These are phyloP conservation scores for Torulaspora gathmanii DNA, from an alignment of 805 yeast species.

Conservation along the genomic window DNA sequence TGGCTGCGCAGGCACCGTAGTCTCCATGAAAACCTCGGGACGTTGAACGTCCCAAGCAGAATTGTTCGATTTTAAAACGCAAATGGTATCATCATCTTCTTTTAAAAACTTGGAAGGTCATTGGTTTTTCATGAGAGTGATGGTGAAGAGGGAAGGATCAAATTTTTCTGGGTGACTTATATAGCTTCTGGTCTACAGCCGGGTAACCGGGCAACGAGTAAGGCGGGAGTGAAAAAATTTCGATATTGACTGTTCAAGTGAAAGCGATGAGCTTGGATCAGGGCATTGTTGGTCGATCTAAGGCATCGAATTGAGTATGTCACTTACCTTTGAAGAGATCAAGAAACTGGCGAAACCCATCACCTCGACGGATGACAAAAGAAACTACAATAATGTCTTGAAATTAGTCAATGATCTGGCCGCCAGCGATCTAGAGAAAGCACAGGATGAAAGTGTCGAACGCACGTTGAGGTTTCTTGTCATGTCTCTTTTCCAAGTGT, in stretches of 20 bases:
- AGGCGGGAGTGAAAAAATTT: constrained; percentile 8
- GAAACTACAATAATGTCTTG: constrained; percentile 33
- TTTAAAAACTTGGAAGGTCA: constrained; percentile 40
- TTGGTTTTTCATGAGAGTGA: constrained; percentile 14
- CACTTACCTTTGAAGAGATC: constrained; percentile 25
- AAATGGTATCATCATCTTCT: constrained; percentile 37
- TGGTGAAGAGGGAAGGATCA: background rate
- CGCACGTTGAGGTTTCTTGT: constrained; percentile 28
- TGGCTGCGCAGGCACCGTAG: constrained; percentile 37
- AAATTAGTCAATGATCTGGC: constrained; percentile 26
- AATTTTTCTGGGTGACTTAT: background rate
- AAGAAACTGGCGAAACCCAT: constrained; percentile 29
- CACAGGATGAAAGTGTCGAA: constrained; percentile 19
- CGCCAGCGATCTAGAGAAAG: constrained; percentile 8
- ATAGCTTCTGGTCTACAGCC: background rate
- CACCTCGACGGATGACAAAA: constrained; percentile 26
- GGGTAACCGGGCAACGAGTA: constrained; percentile 2
- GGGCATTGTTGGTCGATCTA: background rate
- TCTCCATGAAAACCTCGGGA: constrained; percentile 37
- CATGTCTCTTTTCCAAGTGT: constrained; percentile 32
- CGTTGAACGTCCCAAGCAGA: constrained; percentile 25
- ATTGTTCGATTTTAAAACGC: constrained; percentile 36
- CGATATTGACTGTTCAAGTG: background rate
- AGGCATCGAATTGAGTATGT: constrained; percentile 7
- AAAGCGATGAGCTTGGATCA: constrained; percentile 21